Conservation (phyloP, 108 stramenopile species). For the Cyclotella atomus region DNA sequence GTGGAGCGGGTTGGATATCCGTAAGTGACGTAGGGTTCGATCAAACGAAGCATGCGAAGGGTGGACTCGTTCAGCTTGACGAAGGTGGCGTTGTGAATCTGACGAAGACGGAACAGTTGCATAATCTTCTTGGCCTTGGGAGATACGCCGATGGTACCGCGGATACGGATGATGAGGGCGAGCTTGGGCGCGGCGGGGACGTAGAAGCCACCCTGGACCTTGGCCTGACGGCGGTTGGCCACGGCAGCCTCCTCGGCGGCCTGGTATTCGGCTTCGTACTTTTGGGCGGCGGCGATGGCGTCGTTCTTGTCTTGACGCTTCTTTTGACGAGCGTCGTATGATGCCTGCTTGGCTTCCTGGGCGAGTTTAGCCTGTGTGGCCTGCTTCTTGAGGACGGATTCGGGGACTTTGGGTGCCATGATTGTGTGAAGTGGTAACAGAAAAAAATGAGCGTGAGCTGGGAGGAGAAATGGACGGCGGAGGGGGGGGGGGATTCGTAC, state of each 20-base stretch:
- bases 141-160: slow-evolving; percentile 99
- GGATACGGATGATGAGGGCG: slow-evolving; percentile 96
- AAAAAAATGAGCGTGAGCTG: neutral
- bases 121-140: slow-evolving; percentile 99
- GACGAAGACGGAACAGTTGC: slow-evolving; percentile 99
- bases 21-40: slow-evolving; percentile 99
- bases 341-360: slow-evolving; percentile 66
- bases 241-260: slow-evolving; percentile 84
- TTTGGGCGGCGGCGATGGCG: slow-evolving; percentile 87
- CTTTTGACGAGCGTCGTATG: slow-evolving; percentile 80
- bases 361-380: slow-evolving; percentile 93
- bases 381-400: slow-evolving; percentile 98
- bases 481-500: too few relatives aligned
- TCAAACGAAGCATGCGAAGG: slow-evolving; percentile 98
- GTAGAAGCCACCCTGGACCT: slow-evolving; percentile 94
- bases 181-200: slow-evolving; percentile 98
- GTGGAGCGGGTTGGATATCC: slow-evolving; percentile 97
- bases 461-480: too few relatives aligned
- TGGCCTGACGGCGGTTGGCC: slow-evolving; percentile 96
- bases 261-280: slow-evolving; percentile 95
- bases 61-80: slow-evolving; percentile 99
- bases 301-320: slow-evolving; percentile 80
- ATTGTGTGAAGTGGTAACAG: neutral
- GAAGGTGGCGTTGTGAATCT: slow-evolving; percentile 99
- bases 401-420: slow-evolving; percentile 84